Evolutionary conservation across 2,329 filamentous ascomycete genomes (phyloP), one percentile per base, ranked within the genome.

Genomic region (Parascedosporium putredinis): DNA sequence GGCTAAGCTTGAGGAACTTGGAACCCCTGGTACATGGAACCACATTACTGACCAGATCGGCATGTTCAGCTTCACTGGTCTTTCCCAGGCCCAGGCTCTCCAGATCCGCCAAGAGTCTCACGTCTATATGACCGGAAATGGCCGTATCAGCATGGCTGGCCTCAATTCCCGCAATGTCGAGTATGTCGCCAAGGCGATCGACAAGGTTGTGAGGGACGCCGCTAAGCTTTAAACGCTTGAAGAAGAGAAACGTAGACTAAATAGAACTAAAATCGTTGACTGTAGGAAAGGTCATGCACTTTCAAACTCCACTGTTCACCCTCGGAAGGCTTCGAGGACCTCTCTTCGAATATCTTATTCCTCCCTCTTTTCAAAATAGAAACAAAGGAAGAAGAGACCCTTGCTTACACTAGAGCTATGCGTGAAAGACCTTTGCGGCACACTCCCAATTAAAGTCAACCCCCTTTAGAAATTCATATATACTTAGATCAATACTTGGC

Each of bases 11-110:
- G 91, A 97, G 70, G 80, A 83, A 61, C 77, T 91, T 52, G 81
- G 79, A 25, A 96, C 93, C 0, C 91, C 91, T 0, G 91, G 91
- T 27, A 85, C 79, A 12, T 98, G 93, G 93, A 88, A 90, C 62
- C 93, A 98, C 70, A 95, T 98, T 65, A 96, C 90, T 14, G 87
- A 94, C 60, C 93, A 98, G 76, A 98, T 98, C 63, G 93, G 93
- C 71, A 98, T 98, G 93, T 98, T 98, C 72, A 91, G 84, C 66
- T 98, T 95, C 67, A 94, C 88, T 1, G 88, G 88, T 10, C 69
- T 94, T 64, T 78, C 66, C 10, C 85, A 89, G 69, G 64, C 78
- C 54, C 87, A 93, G 64, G 87, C 91, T 6, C 58, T 77, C 57
- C 81, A 79, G 68, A 70, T 93, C 54, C 76, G 83, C 48, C 73